Evolutionary conservation across 2,329 filamentous ascomycete species (phyloP).

Genomic region (Microsporum ferrugineum): DNA sequence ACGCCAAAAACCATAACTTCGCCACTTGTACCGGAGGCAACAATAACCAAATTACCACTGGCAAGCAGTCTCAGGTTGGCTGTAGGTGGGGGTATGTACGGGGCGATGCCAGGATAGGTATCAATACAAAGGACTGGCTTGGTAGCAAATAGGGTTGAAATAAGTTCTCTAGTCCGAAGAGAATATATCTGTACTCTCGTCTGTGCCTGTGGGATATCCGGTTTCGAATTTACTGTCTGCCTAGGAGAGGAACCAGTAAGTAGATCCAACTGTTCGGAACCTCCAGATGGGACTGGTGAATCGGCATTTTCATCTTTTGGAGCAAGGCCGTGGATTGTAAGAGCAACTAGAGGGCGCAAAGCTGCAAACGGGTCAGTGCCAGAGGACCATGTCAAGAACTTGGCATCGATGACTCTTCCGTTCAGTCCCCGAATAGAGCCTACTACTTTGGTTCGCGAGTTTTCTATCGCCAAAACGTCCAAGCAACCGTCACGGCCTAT

Average conservation of each 20-base stretch:
- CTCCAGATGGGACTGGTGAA: constrained; percentile 20
- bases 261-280: constrained; percentile 28
- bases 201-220: constrained; percentile 48
- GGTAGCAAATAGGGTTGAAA: constrained; percentile 65
- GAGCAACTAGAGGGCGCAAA: constrained; percentile 61
- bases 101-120: constrained; percentile 48
- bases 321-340: constrained; percentile 65
- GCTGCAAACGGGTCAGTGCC: constrained; percentile 42
- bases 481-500: constrained; percentile 71
- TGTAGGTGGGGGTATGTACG: constrained; percentile 56
- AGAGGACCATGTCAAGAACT: constrained; percentile 62
- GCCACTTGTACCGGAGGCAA: constrained; percentile 72
- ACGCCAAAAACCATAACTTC: constrained; percentile 69
- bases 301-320: constrained; percentile 32
- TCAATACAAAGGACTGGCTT: constrained; percentile 49
- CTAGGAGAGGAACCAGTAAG: constrained; percentile 20
- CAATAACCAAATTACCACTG: constrained; percentile 57
- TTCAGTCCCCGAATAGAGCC: constrained; percentile 63
- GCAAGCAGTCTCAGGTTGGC: constrained; percentile 65
- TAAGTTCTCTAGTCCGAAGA: constrained; percentile 57
- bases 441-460: constrained; percentile 57
- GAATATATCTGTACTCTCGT: constrained; percentile 86
- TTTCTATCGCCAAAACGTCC: constrained; percentile 62
- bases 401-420: constrained; percentile 70
- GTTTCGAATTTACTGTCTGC: constrained; percentile 18